Conservation (phyloP, 2,329 filamentous ascomycete genomes). For the Ophiostoma fasciatum region DNA sequence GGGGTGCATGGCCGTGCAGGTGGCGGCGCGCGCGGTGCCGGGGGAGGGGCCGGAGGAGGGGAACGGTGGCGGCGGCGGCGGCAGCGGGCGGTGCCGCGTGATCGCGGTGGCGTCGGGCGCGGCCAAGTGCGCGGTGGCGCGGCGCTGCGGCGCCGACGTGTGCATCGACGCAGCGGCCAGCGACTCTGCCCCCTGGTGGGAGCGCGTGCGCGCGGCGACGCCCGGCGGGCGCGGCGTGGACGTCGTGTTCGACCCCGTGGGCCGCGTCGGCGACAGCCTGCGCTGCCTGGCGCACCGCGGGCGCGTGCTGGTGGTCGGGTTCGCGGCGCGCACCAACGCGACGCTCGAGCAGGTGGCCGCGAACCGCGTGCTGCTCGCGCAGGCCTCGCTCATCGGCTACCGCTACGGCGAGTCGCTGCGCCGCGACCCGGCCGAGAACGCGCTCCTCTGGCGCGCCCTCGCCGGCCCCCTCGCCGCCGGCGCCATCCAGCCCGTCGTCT, state of each 20-base stretch:
- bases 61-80: conserved; percentile 30
- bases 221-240: conserved; percentile 32
- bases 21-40: conserved; percentile 23
- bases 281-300: conserved; percentile 39
- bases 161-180: conserved; percentile 25
- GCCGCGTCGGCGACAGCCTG: conserved; percentile 37
- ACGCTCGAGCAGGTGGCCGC: conserved; percentile 25
- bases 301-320: conserved; percentile 40
- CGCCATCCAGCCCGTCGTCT: conserved; percentile 35
- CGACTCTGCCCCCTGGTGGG: conserved; percentile 26
- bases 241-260: conserved; percentile 43
- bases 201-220: conserved; percentile 32
- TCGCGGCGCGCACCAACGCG: conserved; percentile 29
- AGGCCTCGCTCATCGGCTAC: conserved; percentile 38
- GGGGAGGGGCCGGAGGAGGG: no score
- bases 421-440: conserved; percentile 29
- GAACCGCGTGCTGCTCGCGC: conserved; percentile 39
- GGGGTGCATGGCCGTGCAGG: conserved; percentile 39
- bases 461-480: conserved; percentile 30
- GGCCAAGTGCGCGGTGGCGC: conserved; percentile 28
- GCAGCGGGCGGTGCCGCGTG: conserved; percentile 24
- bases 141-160: conserved; percentile 23
- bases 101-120: conserved; percentile 35
- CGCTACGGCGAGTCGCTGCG: conserved; percentile 42
- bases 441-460: conserved; percentile 35